These are phyloP conservation scores for Pseudophaeomoniella oleicola DNA, from an alignment of 2,329 filamentous ascomycete genomes.

Conservation along the genomic window DNA sequence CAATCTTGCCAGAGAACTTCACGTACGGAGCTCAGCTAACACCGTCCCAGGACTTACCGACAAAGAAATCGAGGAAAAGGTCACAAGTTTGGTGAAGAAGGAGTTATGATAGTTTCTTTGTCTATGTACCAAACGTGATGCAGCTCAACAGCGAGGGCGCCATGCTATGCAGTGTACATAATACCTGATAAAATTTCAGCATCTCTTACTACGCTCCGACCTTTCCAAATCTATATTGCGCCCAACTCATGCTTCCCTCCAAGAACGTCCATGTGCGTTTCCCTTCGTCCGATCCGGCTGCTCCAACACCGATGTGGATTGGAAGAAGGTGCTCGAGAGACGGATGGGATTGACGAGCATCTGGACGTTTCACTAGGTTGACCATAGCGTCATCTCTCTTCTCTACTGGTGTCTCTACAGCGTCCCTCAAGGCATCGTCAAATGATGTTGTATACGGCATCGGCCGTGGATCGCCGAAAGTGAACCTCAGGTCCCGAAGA, in stretches of 20 bases:
- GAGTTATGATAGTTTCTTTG: constrained; percentile 17
- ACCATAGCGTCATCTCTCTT: constrained; percentile 29
- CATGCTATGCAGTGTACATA: not conserved
- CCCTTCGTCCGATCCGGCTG: constrained; percentile 34
- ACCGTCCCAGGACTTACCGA: constrained; percentile 44
- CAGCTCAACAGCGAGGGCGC: no score
- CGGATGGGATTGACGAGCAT: constrained; percentile 49
- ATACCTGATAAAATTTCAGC: no score
- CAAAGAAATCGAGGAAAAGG: constrained; percentile 55
- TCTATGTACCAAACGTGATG: no score
- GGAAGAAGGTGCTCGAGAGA: constrained; percentile 48
- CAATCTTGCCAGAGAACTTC: no score
- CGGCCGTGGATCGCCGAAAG: constrained; percentile 29
- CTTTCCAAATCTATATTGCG: constrained; percentile 37
- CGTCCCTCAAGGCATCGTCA: constrained; percentile 53
- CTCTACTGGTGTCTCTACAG: constrained; percentile 34
- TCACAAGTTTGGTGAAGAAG: constrained; percentile 47
- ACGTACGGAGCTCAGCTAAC: no score
- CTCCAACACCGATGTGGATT: constrained; percentile 42
- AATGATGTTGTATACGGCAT: constrained; percentile 48
- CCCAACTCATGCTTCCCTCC: constrained; percentile 40
- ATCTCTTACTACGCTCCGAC: not conserved
- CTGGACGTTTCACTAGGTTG: constrained; percentile 31
- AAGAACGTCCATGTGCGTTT: constrained; percentile 32
- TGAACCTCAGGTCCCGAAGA: constrained; percentile 39